Percentiles rank a stretch among this genome's conserved stretches.
Evolutionary conservation across 495 filamentous ascomycete genomes (phyloP).

Genomic region (Penicillium lividum): DNA sequence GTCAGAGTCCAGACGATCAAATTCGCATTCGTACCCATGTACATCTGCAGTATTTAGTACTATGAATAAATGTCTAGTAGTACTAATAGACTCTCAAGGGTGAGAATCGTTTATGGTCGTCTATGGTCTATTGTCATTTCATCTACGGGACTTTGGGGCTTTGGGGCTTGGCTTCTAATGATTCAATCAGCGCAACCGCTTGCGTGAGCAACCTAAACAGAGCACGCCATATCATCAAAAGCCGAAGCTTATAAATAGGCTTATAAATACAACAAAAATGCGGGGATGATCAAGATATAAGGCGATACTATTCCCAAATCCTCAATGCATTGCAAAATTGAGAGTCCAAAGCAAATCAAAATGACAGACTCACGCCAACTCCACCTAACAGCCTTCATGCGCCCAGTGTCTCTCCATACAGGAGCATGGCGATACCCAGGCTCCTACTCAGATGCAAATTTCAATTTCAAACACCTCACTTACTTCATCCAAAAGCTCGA

Average conservation of each 20-base stretch:
- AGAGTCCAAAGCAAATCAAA: not conserved
- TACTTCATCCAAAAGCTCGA: slow-evolving; percentile 57
- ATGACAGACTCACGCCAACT: slow-evolving; percentile 36
- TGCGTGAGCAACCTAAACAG: slow-evolving; percentile 7
- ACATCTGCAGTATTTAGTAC: too few relatives aligned
- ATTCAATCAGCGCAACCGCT: slow-evolving; percentile 2
- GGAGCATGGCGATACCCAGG: slow-evolving; percentile 60
- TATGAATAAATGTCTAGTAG: too few relatives aligned
- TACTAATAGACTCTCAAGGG: too few relatives aligned
- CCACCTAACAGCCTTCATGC: slow-evolving; percentile 61
- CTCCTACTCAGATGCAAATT: slow-evolving; percentile 58
- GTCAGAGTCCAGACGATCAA: too few relatives aligned
- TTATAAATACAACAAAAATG: slow-evolving; percentile 8
- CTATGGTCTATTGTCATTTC: too few relatives aligned
- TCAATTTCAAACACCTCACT: slow-evolving; percentile 56
- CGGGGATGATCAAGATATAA: not conserved
- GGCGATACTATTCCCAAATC: not conserved
- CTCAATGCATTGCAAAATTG: not conserved
- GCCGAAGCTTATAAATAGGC: slow-evolving; percentile 17
- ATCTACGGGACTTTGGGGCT: too few relatives aligned
- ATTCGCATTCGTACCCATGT: too few relatives aligned
- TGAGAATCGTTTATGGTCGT: too few relatives aligned
- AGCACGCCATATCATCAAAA: slow-evolving; percentile 16
- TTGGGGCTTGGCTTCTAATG: not conserved
- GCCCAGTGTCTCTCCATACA: slow-evolving; percentile 56